phyloP scores from a whole-genome alignment of 768 basidiomycete species.

The Pleurotus giganteus region DNA sequence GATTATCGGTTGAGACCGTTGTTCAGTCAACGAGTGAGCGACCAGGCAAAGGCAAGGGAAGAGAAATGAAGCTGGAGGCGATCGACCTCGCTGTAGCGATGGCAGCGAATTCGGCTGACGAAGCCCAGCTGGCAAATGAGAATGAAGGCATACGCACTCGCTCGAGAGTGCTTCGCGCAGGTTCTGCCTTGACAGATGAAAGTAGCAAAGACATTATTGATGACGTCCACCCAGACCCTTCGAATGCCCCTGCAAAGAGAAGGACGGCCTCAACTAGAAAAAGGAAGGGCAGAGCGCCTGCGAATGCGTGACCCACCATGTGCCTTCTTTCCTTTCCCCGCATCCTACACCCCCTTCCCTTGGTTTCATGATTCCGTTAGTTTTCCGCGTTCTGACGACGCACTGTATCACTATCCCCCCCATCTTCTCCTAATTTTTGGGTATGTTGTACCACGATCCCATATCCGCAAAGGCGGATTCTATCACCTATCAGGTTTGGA shows the following conservation, averaged over 20 bases:
- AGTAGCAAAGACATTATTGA: background rate
- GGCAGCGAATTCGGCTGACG: background rate
- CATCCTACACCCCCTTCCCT: background rate
- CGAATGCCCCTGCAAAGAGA: background rate
- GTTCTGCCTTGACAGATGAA: background rate
- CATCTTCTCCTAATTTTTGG: background rate
- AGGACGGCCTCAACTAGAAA: background rate
- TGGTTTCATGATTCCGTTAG: background rate
- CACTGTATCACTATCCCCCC: background rate
- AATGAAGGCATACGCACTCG: background rate
- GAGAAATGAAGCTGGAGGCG: background rate
- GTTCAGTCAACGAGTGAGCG: background rate
- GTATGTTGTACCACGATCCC: background rate
- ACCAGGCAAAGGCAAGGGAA: background rate
- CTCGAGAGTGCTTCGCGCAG: background rate
- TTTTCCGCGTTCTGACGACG: background rate
- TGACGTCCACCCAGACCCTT: background rate
- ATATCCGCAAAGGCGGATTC: background rate
- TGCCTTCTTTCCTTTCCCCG: too few species aligned
- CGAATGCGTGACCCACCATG: background rate
- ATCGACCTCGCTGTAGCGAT: background rate
- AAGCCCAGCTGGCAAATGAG: background rate
- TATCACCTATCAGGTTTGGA: background rate
- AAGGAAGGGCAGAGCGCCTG: background rate
- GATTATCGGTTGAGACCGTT: background rate